Evolutionary conservation across 108 stramenopile genomes (phyloP).

Genomic region (Cyclotella baltica): DNA sequence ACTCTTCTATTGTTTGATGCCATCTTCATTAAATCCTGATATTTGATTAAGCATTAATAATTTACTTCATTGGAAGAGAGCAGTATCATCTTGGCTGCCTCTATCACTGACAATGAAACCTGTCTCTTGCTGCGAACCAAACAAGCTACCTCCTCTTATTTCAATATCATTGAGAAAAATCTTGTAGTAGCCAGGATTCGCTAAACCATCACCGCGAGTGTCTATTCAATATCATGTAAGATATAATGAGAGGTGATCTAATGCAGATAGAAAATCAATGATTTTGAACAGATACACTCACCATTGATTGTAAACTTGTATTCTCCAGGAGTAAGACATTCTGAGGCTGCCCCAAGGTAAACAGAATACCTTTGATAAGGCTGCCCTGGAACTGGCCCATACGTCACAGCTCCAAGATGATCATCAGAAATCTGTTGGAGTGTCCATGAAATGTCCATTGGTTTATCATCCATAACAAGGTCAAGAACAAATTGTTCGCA

Average conservation of each 20-base stretch:
- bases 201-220: background rate
- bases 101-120: conserved; percentile 8
- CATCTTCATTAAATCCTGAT: too few species aligned
- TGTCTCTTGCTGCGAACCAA: background rate
- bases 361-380: background rate
- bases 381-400: conserved; percentile 1
- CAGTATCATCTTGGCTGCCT: too few species aligned
- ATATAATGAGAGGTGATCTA: background rate
- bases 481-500: conserved; percentile 7
- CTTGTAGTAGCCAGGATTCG: conserved; percentile 5
- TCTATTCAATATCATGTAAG: background rate
- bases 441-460: background rate
- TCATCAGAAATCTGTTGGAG: conserved; percentile 3
- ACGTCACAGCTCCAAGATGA: background rate
- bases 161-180: conserved; percentile 1
- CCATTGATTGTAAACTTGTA: conserved; percentile 2
- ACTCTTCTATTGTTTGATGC: too few species aligned
- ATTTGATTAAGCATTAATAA: too few species aligned
- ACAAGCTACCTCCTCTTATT: conserved; percentile 4
- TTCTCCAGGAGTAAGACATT: conserved; percentile 18
- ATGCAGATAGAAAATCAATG: background rate
- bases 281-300: background rate
- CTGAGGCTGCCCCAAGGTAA: conserved; percentile 1
- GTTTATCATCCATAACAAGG: conserved; percentile 6
- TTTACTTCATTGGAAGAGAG: too few species aligned